These are phyloP conservation scores for Trapa bicornis DNA, from an alignment of 345 rosid species.

Conservation along the genomic window DNA sequence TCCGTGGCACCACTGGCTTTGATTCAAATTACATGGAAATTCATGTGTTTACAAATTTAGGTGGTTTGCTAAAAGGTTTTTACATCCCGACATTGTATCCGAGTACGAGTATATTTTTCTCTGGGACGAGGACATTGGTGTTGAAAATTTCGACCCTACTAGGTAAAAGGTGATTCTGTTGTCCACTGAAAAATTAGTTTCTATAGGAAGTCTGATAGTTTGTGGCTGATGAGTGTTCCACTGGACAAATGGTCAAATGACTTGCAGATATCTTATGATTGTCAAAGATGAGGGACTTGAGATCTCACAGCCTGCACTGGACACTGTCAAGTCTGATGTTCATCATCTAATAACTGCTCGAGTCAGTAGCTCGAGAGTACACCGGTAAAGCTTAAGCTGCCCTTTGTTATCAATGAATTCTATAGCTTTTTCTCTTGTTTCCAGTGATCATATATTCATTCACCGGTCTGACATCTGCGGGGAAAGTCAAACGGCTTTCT, in stretches of 20 bases:
- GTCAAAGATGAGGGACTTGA: slow-evolving; percentile 69
- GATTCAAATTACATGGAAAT: background rate
- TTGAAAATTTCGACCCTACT: slow-evolving; percentile 56
- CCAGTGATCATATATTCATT: background rate
- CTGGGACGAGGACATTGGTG: slow-evolving; percentile 96
- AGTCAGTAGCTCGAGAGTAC: slow-evolving; percentile 32
- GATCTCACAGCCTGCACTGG: slow-evolving; percentile 94
- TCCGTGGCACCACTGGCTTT: background rate
- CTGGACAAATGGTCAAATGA: background rate
- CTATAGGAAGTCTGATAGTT: background rate
- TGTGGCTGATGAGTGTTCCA: background rate
- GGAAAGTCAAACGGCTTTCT: background rate
- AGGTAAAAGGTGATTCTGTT: slow-evolving; percentile 21
- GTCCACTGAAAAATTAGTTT: background rate
- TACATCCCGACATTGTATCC: slow-evolving; percentile 77
- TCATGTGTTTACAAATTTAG: slow-evolving; percentile 17
- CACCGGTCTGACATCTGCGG: background rate
- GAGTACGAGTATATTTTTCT: slow-evolving; percentile 75
- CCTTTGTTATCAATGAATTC: background rate
- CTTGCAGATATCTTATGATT: slow-evolving; percentile 47
- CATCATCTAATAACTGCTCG: slow-evolving; percentile 77
- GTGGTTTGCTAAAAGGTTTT: slow-evolving; percentile 97
- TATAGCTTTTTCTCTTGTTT: background rate
- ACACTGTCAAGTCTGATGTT: slow-evolving; percentile 54
- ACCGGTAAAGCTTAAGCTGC: slow-evolving; percentile 33